A percentile compares a stretch with the other conserved stretches of the same genome.
Conservation (phyloP, 2,329 filamentous ascomycete genomes). For the Phialophora verrucosa region DNA sequence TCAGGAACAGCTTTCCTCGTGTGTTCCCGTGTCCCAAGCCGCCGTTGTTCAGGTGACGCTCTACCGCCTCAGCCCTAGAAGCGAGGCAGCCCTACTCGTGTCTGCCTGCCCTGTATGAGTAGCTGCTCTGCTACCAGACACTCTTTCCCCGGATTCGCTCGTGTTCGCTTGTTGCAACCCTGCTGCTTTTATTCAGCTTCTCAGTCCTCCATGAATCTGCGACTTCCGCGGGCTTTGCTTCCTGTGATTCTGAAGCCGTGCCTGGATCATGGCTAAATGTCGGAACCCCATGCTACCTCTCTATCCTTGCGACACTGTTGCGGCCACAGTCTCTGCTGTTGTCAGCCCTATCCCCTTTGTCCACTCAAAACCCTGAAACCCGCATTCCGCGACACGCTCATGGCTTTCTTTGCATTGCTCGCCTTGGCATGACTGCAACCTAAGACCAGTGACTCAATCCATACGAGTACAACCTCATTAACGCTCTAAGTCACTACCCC, state of each 20-base stretch:
- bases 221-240: not conserved
- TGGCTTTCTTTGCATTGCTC: not conserved
- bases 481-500: not conserved
- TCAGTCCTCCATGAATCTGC: not conserved
- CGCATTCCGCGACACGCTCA: no score
- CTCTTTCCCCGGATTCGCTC: conserved; percentile 2
- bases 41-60: not conserved
- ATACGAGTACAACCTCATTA: not conserved
- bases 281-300: not conserved
- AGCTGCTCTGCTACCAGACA: not conserved
- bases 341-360: conserved; percentile 11
- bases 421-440: not conserved
- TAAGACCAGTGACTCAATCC: not conserved
- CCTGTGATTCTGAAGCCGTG: not conserved
- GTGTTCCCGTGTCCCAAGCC: not conserved
- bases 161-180: conserved; percentile 10
- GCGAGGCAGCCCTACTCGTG: not conserved
- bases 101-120: not conserved
- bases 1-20: not conserved
- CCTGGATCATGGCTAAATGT: not conserved
- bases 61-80: not conserved
- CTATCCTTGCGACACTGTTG: not conserved
- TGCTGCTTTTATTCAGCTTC: conserved; percentile 1
- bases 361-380: not conserved
- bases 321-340: conserved; percentile 1